Percentiles rank a stretch among this genome's conserved stretches.
These are phyloP conservation scores for Rhodotorula sp. DNA, from an alignment of 1,284 basidiomycete genomes.

Conservation along the genomic window DNA sequence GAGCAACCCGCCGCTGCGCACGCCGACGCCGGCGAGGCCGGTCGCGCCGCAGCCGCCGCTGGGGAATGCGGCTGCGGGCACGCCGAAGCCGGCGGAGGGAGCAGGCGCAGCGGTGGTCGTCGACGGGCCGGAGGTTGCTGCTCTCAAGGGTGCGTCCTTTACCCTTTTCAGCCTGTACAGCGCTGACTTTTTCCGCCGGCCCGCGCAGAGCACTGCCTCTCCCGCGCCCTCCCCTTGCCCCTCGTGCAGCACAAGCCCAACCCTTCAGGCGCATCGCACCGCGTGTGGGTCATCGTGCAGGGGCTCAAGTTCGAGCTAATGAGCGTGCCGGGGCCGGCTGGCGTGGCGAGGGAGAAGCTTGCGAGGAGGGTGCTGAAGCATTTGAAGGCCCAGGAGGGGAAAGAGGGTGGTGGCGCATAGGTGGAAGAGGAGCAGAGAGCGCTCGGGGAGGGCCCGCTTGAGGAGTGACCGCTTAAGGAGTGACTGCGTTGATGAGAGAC, in stretches of 20 bases:
- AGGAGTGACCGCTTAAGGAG: no score
- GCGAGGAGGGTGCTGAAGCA: slow-evolving; percentile 9
- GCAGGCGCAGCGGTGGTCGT: not conserved
- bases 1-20: not conserved
- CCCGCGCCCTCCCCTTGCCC: not conserved
- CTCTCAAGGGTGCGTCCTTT: slow-evolving; percentile 5
- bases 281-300: slow-evolving; percentile 12
- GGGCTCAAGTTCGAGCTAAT: slow-evolving; percentile 16
- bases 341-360: slow-evolving; percentile 4
- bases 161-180: no score
- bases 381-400: not conserved
- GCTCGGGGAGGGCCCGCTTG: no score
- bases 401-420: not conserved
- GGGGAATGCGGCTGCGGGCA: not conserved
- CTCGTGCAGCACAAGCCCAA: not conserved
- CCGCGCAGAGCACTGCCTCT: slow-evolving; percentile 15
- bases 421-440: not conserved
- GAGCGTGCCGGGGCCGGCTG: not conserved
- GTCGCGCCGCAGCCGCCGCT: not conserved
- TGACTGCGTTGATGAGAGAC: no score
- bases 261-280: not conserved
- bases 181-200: not conserved
- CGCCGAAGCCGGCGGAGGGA: not conserved
- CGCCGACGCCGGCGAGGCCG: not conserved
- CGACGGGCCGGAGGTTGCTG: not conserved